Evolutionary conservation across 108 stramenopile species (phyloP).

Genomic region (Bacterosira constricta): DNA sequence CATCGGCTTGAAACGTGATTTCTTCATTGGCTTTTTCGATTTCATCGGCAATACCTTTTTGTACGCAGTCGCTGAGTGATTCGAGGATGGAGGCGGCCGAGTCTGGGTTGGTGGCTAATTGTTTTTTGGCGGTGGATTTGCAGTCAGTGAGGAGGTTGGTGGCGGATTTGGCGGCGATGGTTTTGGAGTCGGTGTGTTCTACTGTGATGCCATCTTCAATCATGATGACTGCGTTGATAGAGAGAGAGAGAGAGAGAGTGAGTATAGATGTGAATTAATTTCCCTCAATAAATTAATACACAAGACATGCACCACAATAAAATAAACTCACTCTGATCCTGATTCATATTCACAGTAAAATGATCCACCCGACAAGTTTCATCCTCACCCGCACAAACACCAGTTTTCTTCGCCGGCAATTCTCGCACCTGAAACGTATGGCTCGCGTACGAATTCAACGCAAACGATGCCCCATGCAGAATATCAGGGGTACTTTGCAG

Average conservation of each 20-base stretch:
- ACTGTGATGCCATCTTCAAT: conserved; percentile 41
- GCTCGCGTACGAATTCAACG: conserved; percentile 68
- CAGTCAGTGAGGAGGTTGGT: conserved; percentile 50
- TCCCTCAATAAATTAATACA: conserved; percentile 1
- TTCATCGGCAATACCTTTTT: conserved; percentile 45
- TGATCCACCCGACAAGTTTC: conserved; percentile 55
- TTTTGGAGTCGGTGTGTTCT: conserved; percentile 59
- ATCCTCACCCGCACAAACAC: conserved; percentile 54
- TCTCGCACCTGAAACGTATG: conserved; percentile 81
- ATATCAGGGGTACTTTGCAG: conserved; percentile 59
- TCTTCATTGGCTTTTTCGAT: conserved; percentile 70
- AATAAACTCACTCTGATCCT: conserved; percentile 63
- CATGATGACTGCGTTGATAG: conserved; percentile 36
- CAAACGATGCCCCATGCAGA: conserved; percentile 54
- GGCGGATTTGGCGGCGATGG: conserved; percentile 56
- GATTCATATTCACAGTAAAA: conserved; percentile 64
- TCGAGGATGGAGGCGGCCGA: conserved; percentile 21
- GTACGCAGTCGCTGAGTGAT: conserved; percentile 53
- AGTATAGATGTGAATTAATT: no score
- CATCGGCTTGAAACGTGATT: conserved; percentile 60
- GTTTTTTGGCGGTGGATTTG: conserved; percentile 39
- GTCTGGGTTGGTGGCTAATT: conserved; percentile 12
- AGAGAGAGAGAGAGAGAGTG: no score
- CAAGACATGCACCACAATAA: not conserved
- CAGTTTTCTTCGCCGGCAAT: conserved; percentile 54